Conservation (phyloP, 1,284 basidiomycete genomes). For the Afroboletus lepidellus region DNA sequence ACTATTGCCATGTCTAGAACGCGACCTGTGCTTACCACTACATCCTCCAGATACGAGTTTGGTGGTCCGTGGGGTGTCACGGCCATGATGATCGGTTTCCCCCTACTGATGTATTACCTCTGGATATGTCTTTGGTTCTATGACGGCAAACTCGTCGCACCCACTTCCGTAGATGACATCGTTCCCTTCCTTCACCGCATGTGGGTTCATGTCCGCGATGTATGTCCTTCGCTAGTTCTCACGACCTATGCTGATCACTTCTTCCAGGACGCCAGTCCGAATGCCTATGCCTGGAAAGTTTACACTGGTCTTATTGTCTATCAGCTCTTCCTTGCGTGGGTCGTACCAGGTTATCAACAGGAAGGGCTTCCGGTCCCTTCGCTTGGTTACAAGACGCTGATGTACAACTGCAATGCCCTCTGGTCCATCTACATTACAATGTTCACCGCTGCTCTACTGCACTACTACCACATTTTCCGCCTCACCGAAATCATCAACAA, state of each 20-base stretch:
- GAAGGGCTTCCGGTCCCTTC: conserved; percentile 94
- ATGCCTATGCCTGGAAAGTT: conserved; percentile 82
- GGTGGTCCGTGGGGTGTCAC: conserved; percentile 91
- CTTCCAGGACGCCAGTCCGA: conserved; percentile 86
- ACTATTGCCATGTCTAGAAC: background rate
- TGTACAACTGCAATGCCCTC: conserved; percentile 97
- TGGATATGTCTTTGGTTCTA: conserved; percentile 99
- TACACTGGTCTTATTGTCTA: conserved; percentile 89
- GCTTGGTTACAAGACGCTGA: conserved; percentile 86
- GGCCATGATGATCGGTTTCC: conserved; percentile 95
- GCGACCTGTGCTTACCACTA: conserved; percentile 11
- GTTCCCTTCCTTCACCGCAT: conserved; percentile 80
- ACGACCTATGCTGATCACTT: background rate
- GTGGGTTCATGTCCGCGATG: conserved; percentile 80
- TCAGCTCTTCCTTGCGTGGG: conserved; percentile 87
- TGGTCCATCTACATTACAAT: conserved; percentile 87
- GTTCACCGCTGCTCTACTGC: conserved; percentile 72
- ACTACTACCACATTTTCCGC: conserved; percentile 83
- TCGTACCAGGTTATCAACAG: conserved; percentile 92
- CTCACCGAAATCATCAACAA: conserved; percentile 96
- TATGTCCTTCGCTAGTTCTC: conserved; percentile 37
- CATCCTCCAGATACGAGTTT: conserved; percentile 80
- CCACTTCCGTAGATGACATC: conserved; percentile 71
- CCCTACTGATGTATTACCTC: conserved; percentile 93
- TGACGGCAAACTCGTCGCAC: conserved; percentile 83